phyloP scores from a whole-genome alignment of 495 filamentous ascomycete species.

The Usnea hakonensis region DNA sequence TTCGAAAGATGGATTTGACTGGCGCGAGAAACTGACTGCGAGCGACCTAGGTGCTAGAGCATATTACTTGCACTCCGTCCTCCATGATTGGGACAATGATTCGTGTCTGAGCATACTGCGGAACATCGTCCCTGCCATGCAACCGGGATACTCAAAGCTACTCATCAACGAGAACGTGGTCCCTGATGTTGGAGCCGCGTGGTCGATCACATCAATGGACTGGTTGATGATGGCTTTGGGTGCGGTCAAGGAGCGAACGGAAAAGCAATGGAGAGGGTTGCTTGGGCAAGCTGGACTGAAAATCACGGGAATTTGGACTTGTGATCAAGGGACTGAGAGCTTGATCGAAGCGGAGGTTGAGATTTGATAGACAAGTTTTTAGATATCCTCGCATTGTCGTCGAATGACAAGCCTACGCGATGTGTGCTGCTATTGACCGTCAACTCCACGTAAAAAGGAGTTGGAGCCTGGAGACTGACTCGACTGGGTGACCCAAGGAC shows the following conservation, averaged over 20 bases:
- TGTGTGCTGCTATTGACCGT: too few relatives aligned
- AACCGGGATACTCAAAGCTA: not conserved
- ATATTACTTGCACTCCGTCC: not conserved
- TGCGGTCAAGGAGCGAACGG: slow-evolving; percentile 33
- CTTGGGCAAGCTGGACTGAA: slow-evolving; percentile 40
- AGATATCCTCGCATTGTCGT: not conserved
- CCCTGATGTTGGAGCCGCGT: slow-evolving; percentile 34
- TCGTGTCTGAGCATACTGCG: not conserved
- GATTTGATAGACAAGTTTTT: not conserved
- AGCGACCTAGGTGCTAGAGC: not conserved
- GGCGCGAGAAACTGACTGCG: not conserved
- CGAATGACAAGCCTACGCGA: too few relatives aligned
- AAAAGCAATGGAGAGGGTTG: slow-evolving; percentile 24
- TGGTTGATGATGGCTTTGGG: slow-evolving; percentile 40
- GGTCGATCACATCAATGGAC: slow-evolving; percentile 38
- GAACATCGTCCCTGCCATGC: not conserved
- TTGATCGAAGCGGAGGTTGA: not conserved
- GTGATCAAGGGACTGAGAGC: not conserved
- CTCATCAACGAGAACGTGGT: slow-evolving; percentile 47
- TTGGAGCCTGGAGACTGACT: too few relatives aligned
- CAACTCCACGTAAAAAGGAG: too few relatives aligned
- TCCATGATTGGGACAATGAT: not conserved
- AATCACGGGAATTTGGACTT: slow-evolving; percentile 14
- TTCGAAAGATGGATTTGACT: not conserved
- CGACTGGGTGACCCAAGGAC: too few relatives aligned